Percentiles rank a stretch among this genome's conserved stretches.
These are phyloP conservation scores for Aspergillus arachidicola DNA, from an alignment of 2,329 filamentous ascomycete genomes.

Conservation along the genomic window DNA sequence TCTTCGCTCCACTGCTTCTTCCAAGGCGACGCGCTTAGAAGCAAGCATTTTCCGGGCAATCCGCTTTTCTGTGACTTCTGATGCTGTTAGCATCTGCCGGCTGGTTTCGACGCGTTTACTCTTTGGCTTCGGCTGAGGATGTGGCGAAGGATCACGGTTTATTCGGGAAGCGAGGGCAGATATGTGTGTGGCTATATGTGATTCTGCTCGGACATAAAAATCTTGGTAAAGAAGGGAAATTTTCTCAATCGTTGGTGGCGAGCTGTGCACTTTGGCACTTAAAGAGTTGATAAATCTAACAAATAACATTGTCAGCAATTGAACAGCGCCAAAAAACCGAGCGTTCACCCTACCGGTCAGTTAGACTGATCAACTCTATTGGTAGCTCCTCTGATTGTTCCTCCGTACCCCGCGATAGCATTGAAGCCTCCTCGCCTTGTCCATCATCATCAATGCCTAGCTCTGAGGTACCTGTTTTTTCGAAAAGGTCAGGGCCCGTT, in stretches of 20 bases:
- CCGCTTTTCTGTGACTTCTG: constrained; percentile 80
- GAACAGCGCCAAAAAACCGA: no score
- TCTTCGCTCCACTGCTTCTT: constrained; percentile 88
- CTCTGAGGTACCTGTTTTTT: constrained; percentile 43
- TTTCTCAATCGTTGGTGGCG: constrained; percentile 79
- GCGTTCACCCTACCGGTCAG: constrained; percentile 68
- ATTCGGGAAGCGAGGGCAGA: constrained; percentile 75
- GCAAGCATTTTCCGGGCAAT: constrained; percentile 77
- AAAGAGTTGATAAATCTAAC: constrained; percentile 86
- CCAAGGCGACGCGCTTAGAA: constrained; percentile 72
- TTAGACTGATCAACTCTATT: constrained; percentile 87
- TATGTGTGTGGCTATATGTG: constrained; percentile 85
- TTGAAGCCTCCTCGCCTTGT: constrained; percentile 36
- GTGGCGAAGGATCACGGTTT: constrained; percentile 67
- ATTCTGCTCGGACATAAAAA: constrained; percentile 80
- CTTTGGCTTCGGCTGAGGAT: constrained; percentile 57
- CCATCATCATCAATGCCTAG: constrained; percentile 32
- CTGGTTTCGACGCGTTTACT: constrained; percentile 48
- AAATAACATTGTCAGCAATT: constrained; percentile 9
- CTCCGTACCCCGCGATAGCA: constrained; percentile 46
- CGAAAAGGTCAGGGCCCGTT: constrained; percentile 45
- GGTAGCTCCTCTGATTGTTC: constrained; percentile 86
- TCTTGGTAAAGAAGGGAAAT: constrained; percentile 90
- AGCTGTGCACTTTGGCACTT: constrained; percentile 80
- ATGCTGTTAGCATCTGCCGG: constrained; percentile 87